Conservation (phyloP, 495 filamentous ascomycete genomes). For the Penicillium arizonense region DNA sequence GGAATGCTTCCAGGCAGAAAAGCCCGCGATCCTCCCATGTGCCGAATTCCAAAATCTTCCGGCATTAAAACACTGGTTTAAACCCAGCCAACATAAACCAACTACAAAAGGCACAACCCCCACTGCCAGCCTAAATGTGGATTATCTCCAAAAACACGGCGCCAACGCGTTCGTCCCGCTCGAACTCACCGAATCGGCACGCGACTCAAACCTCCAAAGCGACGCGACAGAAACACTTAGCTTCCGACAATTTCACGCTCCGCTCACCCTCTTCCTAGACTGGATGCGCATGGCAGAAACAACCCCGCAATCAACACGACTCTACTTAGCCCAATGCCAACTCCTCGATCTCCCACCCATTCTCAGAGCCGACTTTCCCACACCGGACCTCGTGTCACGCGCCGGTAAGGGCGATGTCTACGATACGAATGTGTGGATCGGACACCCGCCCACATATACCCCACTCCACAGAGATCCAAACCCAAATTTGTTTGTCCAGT, state of each 20-base stretch:
- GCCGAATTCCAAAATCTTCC: slow-evolving; percentile 45
- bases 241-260: slow-evolving; percentile 58
- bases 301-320: slow-evolving; percentile 30
- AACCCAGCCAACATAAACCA: neutral
- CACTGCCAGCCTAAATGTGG: slow-evolving; percentile 38
- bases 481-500: slow-evolving; percentile 86
- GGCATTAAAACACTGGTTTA: slow-evolving; percentile 56
- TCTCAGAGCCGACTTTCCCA: slow-evolving; percentile 65
- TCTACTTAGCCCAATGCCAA: slow-evolving; percentile 86
- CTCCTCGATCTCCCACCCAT: slow-evolving; percentile 60
- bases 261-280: slow-evolving; percentile 55
- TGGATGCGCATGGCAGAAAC: slow-evolving; percentile 43
- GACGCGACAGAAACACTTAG: slow-evolving; percentile 9
- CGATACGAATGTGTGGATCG: slow-evolving; percentile 83
- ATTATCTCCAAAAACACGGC: slow-evolving; percentile 49
- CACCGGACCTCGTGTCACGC: slow-evolving; percentile 58
- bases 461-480: slow-evolving; percentile 92
- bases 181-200: slow-evolving; percentile 46
- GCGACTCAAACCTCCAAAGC: neutral
- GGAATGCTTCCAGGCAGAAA: slow-evolving; percentile 43
- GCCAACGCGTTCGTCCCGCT: slow-evolving; percentile 53
- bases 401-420: slow-evolving; percentile 78
- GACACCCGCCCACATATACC: slow-evolving; percentile 79
- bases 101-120: neutral
- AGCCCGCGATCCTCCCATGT: slow-evolving; percentile 49